A percentile compares a stretch with the other conserved stretches of the same genome.
These are phyloP conservation scores for Venturia nashicola DNA, from an alignment of 2,329 filamentous ascomycete species.

Conservation along the genomic window DNA sequence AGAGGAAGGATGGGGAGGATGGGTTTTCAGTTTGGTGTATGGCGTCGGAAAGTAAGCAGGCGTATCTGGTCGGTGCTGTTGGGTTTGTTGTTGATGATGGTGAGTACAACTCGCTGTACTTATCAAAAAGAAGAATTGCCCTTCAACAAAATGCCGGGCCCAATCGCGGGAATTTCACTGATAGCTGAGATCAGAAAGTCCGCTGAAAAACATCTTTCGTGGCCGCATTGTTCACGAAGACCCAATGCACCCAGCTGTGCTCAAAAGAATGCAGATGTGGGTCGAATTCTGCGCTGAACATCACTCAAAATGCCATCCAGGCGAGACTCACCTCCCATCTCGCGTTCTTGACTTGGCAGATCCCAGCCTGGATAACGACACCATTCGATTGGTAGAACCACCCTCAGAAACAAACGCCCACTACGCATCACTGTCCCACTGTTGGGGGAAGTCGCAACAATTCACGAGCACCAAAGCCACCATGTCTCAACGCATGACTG, in stretches of 20 bases:
- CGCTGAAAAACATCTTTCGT: not conserved
- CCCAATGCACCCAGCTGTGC: not conserved
- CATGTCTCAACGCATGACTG: not conserved
- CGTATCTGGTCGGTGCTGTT: not conserved
- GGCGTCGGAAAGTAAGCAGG: not conserved
- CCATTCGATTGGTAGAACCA: not conserved
- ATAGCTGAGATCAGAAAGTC: not conserved
- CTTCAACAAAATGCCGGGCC: not conserved
- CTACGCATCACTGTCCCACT: conserved; percentile 8
- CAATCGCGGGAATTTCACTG: not conserved
- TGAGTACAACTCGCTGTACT: not conserved
- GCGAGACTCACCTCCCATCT: not conserved
- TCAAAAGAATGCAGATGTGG: not conserved
- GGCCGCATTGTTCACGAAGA: not conserved
- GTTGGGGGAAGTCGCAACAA: conserved; percentile 8
- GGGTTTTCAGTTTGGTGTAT: not conserved
- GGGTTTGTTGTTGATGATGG: conserved; percentile 1
- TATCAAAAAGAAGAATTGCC: too few relatives aligned
- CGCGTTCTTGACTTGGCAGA: not conserved
- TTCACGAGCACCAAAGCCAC: conserved; percentile 9
- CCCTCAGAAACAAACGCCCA: not conserved
- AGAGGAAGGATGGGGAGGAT: not conserved
- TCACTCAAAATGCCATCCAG: not conserved
- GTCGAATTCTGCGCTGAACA: not conserved
- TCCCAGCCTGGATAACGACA: not conserved